Base-by-base conservation (phyloP, 2,329 filamentous ascomycete species). In the Venturia nashicola region DNA sequence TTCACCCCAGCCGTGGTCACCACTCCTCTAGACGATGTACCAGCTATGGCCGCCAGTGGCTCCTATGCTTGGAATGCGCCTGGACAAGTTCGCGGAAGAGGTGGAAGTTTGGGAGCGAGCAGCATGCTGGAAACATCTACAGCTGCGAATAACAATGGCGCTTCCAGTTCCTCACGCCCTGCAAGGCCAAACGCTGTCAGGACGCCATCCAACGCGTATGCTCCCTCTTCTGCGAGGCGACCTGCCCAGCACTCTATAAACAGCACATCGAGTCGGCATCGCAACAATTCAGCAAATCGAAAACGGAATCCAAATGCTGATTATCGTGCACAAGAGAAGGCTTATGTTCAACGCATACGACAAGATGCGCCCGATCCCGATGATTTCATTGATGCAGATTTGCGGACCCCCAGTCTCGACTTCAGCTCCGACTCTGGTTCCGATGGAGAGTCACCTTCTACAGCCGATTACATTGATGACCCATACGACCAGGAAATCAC, bases 401-500 rank as follows among this genome's bases (percentile, higher is more conserved):
- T 86, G 14, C 88, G 89, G 68, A 84, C 86, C 1, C 85, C 86
- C 51, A 86, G 83, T 67, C 78, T 90, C 67, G 84, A 82, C 65
- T 87, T 88, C 69, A 83, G 77, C 66, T 82, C 80, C 61, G 91
- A 94, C 68, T 91, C 91, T 7, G 91, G 96, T 68, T 87, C 89
- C 0, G 94, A 97, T 69, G 92, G 94, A 40, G 92, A 96, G 71
- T 96, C 91, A 0, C 91, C 92, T 0, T 89, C 88, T 0, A 91
- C 90, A 0, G 92, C 95, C 68, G 84, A 86, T 0, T 89, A 89
- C 34, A 90, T 88, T 70, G 92, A 97, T 65, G 91, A 96, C 72
- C 82, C 86, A 18, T 93, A 93, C 74, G 92, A 97, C 71, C 89
- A 95, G 69, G 92, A 97, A 73, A 93, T 90, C 20, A 86, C 96